A percentile compares a stretch with the other conserved stretches of the same genome.
phyloP scores from a whole-genome alignment of 192 early-diverging fungal genomes.

The Coemansia sp. region DNA sequence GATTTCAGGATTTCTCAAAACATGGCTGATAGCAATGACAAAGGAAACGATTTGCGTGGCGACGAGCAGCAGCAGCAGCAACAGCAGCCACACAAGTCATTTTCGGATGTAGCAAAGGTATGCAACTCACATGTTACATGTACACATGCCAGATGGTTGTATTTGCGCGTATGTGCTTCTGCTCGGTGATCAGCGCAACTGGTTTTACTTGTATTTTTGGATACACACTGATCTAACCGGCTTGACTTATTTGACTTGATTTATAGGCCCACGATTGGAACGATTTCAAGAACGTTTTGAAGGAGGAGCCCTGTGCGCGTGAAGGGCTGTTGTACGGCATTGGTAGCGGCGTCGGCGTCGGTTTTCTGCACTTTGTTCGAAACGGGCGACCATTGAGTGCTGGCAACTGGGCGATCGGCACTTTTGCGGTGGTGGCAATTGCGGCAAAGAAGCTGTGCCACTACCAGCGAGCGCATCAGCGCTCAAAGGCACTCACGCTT shows the following conservation, averaged over 20 bases:
- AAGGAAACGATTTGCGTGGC: conserved; percentile 19
- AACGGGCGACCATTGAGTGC: conserved; percentile 27
- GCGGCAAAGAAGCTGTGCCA: conserved; percentile 38
- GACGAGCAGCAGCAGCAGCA: conserved; percentile 6
- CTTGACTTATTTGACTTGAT: neutral
- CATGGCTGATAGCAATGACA: conserved; percentile 6
- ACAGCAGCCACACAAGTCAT: conserved; percentile 16
- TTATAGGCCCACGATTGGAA: conserved; percentile 41
- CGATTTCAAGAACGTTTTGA: conserved; percentile 19
- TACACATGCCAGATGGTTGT: neutral
- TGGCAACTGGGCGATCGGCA: conserved; percentile 40
- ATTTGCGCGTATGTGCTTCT: neutral
- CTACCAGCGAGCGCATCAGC: conserved; percentile 37
- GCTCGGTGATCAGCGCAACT: conserved; percentile 2
- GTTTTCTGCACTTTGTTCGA: conserved; percentile 35
- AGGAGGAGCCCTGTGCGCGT: conserved; percentile 39
- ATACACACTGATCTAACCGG: neutral
- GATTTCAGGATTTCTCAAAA: conserved; percentile 10
- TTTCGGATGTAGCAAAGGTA: conserved; percentile 36
- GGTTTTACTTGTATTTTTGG: conserved; percentile 1
- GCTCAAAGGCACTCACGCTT: conserved; percentile 31
- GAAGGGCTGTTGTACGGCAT: conserved; percentile 49
- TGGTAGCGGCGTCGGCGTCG: conserved; percentile 22
- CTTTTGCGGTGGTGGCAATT: conserved; percentile 29
- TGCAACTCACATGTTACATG: neutral